Percentiles rank a stretch among this genome's conserved stretches.
Evolutionary conservation across 2,329 filamentous ascomycete genomes (phyloP).

Genomic region (Colletotrichum agaves): DNA sequence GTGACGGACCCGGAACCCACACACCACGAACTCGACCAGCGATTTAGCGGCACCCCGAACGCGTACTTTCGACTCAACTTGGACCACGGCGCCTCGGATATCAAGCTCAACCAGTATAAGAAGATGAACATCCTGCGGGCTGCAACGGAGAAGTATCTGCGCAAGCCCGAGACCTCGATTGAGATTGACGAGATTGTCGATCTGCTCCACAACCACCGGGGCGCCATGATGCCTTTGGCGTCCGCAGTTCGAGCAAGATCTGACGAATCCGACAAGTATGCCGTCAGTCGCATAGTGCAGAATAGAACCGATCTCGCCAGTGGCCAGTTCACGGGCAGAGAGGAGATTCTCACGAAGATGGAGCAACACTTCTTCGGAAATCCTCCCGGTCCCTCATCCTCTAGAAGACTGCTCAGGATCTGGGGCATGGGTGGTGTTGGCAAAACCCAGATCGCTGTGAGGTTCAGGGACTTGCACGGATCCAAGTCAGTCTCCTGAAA

Average conservation of each 20-base stretch:
- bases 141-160: slow-evolving; percentile 42
- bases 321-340: slow-evolving; percentile 41
- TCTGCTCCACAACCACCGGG: slow-evolving; percentile 28
- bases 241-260: slow-evolving; percentile 8
- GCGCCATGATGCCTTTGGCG: slow-evolving; percentile 38
- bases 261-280: slow-evolving; percentile 18
- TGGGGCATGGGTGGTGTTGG: slow-evolving; percentile 46
- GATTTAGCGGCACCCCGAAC: slow-evolving; percentile 34
- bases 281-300: background rate
- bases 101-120: slow-evolving; percentile 42
- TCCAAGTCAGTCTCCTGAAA: slow-evolving; percentile 28
- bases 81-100: slow-evolving; percentile 39
- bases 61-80: slow-evolving; percentile 47
- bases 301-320: slow-evolving; percentile 5
- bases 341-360: slow-evolving; percentile 40
- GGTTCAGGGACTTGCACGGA: slow-evolving; percentile 39
- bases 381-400: background rate
- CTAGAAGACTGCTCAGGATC: slow-evolving; percentile 41
- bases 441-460: slow-evolving; percentile 47
- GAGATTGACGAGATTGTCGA: slow-evolving; percentile 40
- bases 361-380: slow-evolving; percentile 32
- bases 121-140: slow-evolving; percentile 41
- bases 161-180: slow-evolving; percentile 13
- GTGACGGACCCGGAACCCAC: slow-evolving; percentile 40
- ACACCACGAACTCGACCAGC: slow-evolving; percentile 36